Conservation (phyloP, 2,329 filamentous ascomycete genomes). For the Parafenestella ontariensis region DNA sequence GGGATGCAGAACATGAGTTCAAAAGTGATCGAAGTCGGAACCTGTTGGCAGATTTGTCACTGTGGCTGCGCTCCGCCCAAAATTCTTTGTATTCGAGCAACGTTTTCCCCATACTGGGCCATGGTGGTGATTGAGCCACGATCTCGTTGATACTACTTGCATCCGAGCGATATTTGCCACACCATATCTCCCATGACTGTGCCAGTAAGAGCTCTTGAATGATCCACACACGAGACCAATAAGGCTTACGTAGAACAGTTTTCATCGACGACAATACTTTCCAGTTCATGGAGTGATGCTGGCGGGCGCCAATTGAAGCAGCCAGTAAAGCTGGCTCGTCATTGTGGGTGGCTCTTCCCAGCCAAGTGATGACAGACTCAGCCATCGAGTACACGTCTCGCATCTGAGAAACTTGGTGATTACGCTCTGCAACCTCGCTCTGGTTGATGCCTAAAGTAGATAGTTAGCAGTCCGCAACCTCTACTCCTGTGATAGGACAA, state of each 20-base stretch:
- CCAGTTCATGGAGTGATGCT: no score
- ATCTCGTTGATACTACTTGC: no score
- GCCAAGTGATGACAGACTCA: not conserved
- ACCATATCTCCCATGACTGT: not conserved
- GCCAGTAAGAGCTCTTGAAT: not conserved
- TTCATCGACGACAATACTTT: no score
- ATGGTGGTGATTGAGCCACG: no score
- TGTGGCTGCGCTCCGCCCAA: not conserved
- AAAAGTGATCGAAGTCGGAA: not conserved
- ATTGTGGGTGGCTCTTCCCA: not conserved
- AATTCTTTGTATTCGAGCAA: no score
- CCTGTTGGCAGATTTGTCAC: not conserved
- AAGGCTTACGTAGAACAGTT: not conserved
- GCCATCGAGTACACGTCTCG: not conserved
- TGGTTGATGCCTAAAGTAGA: not conserved
- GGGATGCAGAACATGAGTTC: not conserved
- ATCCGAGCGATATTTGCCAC: no score
- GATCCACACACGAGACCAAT: not conserved
- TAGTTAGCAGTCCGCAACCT: not conserved
- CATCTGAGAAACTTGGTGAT: not conserved
- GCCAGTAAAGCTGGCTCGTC: not conserved
- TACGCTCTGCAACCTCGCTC: not conserved
- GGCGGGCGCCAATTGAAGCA: no score
- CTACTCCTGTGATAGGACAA: no score
- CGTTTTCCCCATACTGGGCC: no score